Evolutionary conservation across 176 grass and related monocot species (phyloP), one percentile per base, ranked within the genome.

Genomic region (Puccinellia tenuiflora): DNA sequence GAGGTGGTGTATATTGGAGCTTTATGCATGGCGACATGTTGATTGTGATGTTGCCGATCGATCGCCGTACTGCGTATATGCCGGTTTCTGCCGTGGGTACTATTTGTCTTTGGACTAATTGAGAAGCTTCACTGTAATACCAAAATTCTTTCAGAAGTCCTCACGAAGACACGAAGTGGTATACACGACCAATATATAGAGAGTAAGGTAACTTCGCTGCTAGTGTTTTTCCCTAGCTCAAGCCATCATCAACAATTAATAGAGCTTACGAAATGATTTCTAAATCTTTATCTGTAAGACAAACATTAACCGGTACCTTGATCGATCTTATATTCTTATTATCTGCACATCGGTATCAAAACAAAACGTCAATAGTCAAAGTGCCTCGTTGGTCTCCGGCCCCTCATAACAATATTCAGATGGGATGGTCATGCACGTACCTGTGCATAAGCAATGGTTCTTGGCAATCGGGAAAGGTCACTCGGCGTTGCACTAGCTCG

Each of bases 381-480:
- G 57, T 60, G 4, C 22, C 73, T 61, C 25, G 46, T 4, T 73
- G 12, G 67, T 74, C 59, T 47, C 59, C 0, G 11, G 11, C 10
- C 42, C 22, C 48, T 5, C n/a, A 3, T 24, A 51, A 30, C 16
- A 76, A 50, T 89, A 81, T 42, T 33, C 1, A 81, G 59, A 17
- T 7, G 2, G 6, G 59, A 17, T 7, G 2, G 6, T 45, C 43
- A 45, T 43, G 40, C 14, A 46, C 43, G 43, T 46, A 4, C 4
- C 3, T 34, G 43, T 13, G 43, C 40, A 43, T 46, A 46, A 12
- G 40, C 40, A 11, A 39, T 47, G 51, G 22, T 52, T 42, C 50
- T 85, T 81, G 42, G 51, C 31, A 50, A 34, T 43, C 76, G 33
- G 20, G 33, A 73, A 82, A 6, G 64, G 83, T 47, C 88, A 90